Conservation (phyloP, 495 filamentous ascomycete genomes). For the Rusavskia elegans region DNA sequence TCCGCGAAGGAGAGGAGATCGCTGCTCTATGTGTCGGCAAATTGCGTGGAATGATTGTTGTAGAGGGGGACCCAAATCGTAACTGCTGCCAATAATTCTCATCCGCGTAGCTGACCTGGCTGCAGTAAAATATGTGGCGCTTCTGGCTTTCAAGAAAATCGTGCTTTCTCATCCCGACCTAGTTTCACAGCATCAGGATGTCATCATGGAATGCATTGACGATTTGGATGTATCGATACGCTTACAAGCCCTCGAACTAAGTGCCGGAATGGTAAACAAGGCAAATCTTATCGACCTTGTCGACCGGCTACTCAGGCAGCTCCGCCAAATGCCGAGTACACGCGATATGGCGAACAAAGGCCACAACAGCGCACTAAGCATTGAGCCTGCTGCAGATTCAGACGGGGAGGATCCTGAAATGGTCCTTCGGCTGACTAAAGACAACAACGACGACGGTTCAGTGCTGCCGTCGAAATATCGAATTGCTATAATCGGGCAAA, state of each 20-base stretch:
- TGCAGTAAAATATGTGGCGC: slow-evolving; percentile 88
- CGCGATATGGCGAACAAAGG: slow-evolving; percentile 20
- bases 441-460: slow-evolving; percentile 14
- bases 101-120: slow-evolving; percentile 1
- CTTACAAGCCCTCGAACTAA: slow-evolving; percentile 78
- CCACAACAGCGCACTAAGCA: slow-evolving; percentile 10
- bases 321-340: slow-evolving; percentile 35
- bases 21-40: slow-evolving; percentile 87
- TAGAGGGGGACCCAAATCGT: slow-evolving; percentile 88
- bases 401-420: slow-evolving; percentile 42
- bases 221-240: slow-evolving; percentile 94
- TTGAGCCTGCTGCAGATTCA: slow-evolving; percentile 32
- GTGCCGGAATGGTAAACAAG: slow-evolving; percentile 74
- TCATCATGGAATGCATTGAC: slow-evolving; percentile 90
- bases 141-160: slow-evolving; percentile 88
- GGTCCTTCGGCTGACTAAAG: slow-evolving; percentile 19
- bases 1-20: slow-evolving; percentile 74
- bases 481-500: slow-evolving; percentile 56
- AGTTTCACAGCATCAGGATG: slow-evolving; percentile 81
- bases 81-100: slow-evolving; percentile 16
- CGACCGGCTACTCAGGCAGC: slow-evolving; percentile 69
- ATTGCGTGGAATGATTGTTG: slow-evolving; percentile 79
- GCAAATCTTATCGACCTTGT: slow-evolving; percentile 75
- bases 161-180: slow-evolving; percentile 75
- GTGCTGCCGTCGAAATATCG: slow-evolving; percentile 69